phyloP scores from a whole-genome alignment of 1,139 yeast genomes.

The Yamadazyma sp. region DNA sequence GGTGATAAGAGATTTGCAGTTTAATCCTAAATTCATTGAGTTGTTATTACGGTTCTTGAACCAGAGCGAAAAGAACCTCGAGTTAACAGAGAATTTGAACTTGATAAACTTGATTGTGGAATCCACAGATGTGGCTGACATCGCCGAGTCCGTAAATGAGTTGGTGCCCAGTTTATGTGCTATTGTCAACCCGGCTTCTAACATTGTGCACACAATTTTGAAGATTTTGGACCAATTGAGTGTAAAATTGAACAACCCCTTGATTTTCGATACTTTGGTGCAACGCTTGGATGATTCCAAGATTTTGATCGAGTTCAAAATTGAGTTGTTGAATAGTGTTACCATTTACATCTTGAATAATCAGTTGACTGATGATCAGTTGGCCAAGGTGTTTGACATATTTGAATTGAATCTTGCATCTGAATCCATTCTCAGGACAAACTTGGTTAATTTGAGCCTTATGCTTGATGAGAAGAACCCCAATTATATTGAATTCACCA shows the following conservation, averaged over 20 bases:
- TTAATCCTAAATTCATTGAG: conserved; percentile 9
- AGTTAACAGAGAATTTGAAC: conserved; percentile 14
- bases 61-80: conserved; percentile 13
- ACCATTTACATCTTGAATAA: conserved; percentile 10
- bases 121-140: background rate
- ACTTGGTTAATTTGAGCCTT: conserved; percentile 12
- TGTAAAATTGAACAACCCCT: conserved; percentile 12
- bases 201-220: conserved; percentile 10
- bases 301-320: conserved; percentile 15
- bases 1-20: conserved; percentile 4
- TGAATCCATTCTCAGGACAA: conserved; percentile 12
- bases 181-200: conserved; percentile 3
- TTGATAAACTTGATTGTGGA: conserved; percentile 9
- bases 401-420: conserved; percentile 11
- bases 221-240: conserved; percentile 20
- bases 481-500: conserved; percentile 9
- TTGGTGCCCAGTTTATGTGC: conserved; percentile 10
- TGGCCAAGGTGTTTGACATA: conserved; percentile 7
- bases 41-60: conserved; percentile 12
- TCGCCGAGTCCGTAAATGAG: background rate
- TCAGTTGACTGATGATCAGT: conserved; percentile 2
- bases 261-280: conserved; percentile 12
- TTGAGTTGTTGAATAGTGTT: conserved; percentile 13
- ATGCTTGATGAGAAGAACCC: conserved; percentile 9
- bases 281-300: conserved; percentile 13